These are phyloP conservation scores for Emmonsiellopsis sp. DNA, from an alignment of 2,329 filamentous ascomycete genomes.

Conservation along the genomic window DNA sequence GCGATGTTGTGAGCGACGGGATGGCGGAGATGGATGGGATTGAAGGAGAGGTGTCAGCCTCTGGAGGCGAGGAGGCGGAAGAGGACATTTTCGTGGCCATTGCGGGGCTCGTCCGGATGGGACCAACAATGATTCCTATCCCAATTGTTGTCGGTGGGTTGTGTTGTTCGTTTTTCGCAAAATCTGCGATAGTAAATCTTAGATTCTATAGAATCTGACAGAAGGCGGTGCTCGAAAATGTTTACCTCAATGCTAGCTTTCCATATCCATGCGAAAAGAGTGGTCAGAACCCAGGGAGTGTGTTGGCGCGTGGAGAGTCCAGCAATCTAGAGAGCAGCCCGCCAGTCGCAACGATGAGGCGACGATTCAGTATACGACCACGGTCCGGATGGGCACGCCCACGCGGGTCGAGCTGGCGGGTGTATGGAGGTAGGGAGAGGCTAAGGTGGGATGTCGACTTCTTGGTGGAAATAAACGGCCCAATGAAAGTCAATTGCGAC, in stretches of 20 bases:
- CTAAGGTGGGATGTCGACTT: background rate
- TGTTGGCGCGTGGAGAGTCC: background rate
- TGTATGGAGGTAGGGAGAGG: background rate
- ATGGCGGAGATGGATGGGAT: conserved; percentile 20
- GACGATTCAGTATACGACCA: background rate
- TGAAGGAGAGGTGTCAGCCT: conserved; percentile 19
- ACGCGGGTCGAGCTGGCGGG: background rate
- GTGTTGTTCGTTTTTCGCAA: background rate
- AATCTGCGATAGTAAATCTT: background rate
- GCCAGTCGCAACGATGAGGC: background rate
- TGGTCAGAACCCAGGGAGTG: background rate
- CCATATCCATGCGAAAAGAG: background rate
- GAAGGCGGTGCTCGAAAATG: background rate
- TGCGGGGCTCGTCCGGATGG: background rate
- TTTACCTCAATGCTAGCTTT: background rate
- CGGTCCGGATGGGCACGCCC: background rate
- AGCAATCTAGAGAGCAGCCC: background rate
- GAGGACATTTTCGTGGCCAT: conserved; percentile 30
- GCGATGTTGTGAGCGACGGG: conserved; percentile 43
- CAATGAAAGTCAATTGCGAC: background rate
- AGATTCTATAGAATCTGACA: background rate
- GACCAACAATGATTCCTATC: background rate
- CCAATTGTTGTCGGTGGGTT: background rate
- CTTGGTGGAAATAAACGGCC: background rate
- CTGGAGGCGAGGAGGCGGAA: conserved; percentile 20